Evolutionary conservation across 2,329 filamentous ascomycete genomes (phyloP), one percentile per base, ranked within the genome.

Genomic region (Fusarium brevicatenulatum): DNA sequence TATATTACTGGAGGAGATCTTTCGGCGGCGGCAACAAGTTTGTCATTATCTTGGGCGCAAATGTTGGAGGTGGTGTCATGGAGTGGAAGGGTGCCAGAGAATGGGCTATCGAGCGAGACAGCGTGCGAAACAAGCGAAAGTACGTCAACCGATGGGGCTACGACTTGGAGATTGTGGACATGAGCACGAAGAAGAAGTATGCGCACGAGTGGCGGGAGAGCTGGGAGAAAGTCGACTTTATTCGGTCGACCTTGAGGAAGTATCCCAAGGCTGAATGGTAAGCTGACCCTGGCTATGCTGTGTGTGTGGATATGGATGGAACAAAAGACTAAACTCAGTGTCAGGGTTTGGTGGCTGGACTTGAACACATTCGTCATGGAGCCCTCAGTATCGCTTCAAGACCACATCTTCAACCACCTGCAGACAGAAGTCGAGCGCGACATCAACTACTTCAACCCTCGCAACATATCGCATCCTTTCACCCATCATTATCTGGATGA

Each of bases 321-420:
- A 50, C 21, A 34, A 44, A 43, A 64, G 44, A 65, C 75, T 76
- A 47, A 74, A 32, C 23, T 39, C 15, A 78, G 94, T n/a, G 78
- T 94, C 80, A 97, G 95, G 95, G 96, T 99, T 79, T 99, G 96
- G 96, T 99, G 96, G 95, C 87, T 99, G 65, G 96, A 99, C 82
- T 89, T 98, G 43, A 97, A 97, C 84, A 99, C 96, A 7, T 97
- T 95, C 83, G 92, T 99, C 81, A 99, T 99, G 96, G 96, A 99
- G 80, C 94, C 95, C 7, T 91, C 90, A 25, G 94, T 95, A 82
- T 97, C 95, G 15, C 88, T 99, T 25, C 95, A 98, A 81, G 87
- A 88, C 47, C 95, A 99, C 82, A 90, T 99, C 77, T 98, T 99
- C 87, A 90, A 95, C 81, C 83, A 93, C 69, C 88, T 99, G 53